Evolutionary conservation across 805 yeast species (phyloP).

Genomic region (Spencermartinsiella europaea): DNA sequence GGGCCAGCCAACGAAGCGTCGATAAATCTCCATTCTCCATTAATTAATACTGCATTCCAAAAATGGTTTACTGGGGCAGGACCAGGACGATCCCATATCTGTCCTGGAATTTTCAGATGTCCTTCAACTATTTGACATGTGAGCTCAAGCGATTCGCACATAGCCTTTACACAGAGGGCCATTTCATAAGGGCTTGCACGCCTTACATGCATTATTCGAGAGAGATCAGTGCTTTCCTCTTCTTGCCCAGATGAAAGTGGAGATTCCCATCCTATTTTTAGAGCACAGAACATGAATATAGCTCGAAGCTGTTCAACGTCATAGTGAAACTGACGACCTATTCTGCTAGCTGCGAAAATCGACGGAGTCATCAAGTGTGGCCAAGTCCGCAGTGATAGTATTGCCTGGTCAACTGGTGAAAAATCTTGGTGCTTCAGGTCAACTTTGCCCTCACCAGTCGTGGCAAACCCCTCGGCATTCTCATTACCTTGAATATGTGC

Average conservation of each 20-base stretch:
- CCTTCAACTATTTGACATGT: constrained; percentile 77
- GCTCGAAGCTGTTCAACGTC: constrained; percentile 62
- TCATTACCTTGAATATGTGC: constrained; percentile 24
- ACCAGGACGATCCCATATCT: constrained; percentile 39
- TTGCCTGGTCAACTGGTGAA: constrained; percentile 26
- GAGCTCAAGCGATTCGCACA: constrained; percentile 65
- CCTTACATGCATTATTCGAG: constrained; percentile 36
- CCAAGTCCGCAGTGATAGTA: constrained; percentile 31
- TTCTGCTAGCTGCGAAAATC: constrained; percentile 49
- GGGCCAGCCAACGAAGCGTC: constrained; percentile 66
- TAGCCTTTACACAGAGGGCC: constrained; percentile 67
- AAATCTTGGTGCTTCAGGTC: constrained; percentile 20
- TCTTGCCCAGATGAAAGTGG: constrained; percentile 21
- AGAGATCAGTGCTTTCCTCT: constrained; percentile 21
- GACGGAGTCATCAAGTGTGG: constrained; percentile 44
- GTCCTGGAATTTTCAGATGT: constrained; percentile 74
- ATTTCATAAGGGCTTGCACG: constrained; percentile 66
- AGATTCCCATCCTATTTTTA: constrained; percentile 47
- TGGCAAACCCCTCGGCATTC: constrained; percentile 20
- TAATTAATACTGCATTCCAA: constrained; percentile 77
- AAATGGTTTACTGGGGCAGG: constrained; percentile 64
- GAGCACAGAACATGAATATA: constrained; percentile 55
- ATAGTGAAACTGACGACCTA: constrained; percentile 48
- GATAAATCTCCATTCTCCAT: constrained; percentile 73
- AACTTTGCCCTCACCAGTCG: constrained; percentile 14